phyloP scores from a whole-genome alignment of 2,329 filamentous ascomycete genomes.

The Cladobotryum mycophilum region DNA sequence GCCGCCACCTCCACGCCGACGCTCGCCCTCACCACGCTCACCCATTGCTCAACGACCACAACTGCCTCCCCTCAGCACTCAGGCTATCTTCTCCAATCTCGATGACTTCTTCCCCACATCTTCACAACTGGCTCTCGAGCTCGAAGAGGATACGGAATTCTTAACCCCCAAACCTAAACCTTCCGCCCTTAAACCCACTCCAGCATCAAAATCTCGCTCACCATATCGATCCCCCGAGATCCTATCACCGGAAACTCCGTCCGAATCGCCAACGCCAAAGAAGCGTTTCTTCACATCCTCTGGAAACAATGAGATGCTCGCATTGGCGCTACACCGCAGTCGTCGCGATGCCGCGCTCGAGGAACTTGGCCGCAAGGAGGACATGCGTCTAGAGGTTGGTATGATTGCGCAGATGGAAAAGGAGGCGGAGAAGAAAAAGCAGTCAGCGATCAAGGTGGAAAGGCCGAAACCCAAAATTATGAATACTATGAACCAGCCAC shows the following conservation, averaged over 20 bases:
- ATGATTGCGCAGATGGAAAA: constrained; percentile 15
- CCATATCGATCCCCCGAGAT: constrained; percentile 6
- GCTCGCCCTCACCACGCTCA: constrained; percentile 11
- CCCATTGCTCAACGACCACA: constrained; percentile 16
- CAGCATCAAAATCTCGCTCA: constrained; percentile 1
- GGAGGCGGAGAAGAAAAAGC: too few species aligned
- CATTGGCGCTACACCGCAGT: constrained; percentile 30
- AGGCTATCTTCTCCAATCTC: constrained; percentile 45
- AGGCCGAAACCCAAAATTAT: not conserved
- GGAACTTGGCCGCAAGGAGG: not conserved
- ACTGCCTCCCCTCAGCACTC: constrained; percentile 38
- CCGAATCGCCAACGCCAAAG: constrained; percentile 10
- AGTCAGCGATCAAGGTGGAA: too few species aligned
- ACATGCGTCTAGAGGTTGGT: too few species aligned
- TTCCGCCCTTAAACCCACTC: not conserved
- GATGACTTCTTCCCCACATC: constrained; percentile 52
- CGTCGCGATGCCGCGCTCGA: constrained; percentile 28
- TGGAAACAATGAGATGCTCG: constrained; percentile 28
- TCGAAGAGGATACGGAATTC: constrained; percentile 33
- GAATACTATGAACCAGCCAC: not conserved
- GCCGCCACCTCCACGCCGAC: constrained; percentile 3
- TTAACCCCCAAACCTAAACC: not conserved
- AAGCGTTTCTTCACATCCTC: constrained; percentile 33
- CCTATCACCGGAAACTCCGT: not conserved
- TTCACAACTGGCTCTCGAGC: constrained; percentile 49